Percentiles rank a stretch among this genome's conserved stretches.
These are phyloP conservation scores for Solanum chaucha DNA, from an alignment of 257 asterid species.

Conservation along the genomic window DNA sequence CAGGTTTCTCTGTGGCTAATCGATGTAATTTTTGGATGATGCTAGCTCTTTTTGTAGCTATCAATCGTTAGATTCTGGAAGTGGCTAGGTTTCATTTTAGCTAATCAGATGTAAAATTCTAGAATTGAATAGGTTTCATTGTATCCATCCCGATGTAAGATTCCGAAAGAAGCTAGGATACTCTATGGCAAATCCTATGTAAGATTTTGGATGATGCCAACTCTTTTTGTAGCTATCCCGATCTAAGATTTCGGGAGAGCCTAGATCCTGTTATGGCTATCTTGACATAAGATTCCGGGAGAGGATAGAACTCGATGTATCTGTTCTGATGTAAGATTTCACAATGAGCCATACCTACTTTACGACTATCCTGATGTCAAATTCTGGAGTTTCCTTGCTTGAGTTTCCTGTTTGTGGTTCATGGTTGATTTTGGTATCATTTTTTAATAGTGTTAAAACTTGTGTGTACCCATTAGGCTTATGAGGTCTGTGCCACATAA, in stretches of 20 bases:
- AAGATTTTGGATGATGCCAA: not conserved
- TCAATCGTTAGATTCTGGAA: not conserved
- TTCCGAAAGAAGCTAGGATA: not conserved
- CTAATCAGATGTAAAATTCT: too few relatives aligned
- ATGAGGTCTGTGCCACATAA: not conserved
- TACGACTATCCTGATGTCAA: not conserved
- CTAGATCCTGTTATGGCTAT: not conserved
- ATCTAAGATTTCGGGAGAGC: not conserved
- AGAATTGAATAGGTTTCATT: not conserved
- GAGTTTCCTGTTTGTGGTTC: not conserved
- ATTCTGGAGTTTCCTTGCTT: not conserved
- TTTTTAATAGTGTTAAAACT: too few relatives aligned
- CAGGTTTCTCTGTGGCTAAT: not conserved
- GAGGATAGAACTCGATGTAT: not conserved
- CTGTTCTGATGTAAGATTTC: not conserved
- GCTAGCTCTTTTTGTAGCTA: not conserved
- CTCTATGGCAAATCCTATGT: not conserved
- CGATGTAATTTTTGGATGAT: not conserved
- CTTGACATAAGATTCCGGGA: too few relatives aligned
- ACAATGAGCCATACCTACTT: not conserved
- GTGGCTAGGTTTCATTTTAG: too few relatives aligned
- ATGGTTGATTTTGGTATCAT: not conserved
- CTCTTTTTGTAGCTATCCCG: not conserved
- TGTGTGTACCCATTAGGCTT: not conserved
- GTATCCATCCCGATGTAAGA: not conserved